Conservation (phyloP, 768 basidiomycete species). For the Boletus subcaerulescens region DNA sequence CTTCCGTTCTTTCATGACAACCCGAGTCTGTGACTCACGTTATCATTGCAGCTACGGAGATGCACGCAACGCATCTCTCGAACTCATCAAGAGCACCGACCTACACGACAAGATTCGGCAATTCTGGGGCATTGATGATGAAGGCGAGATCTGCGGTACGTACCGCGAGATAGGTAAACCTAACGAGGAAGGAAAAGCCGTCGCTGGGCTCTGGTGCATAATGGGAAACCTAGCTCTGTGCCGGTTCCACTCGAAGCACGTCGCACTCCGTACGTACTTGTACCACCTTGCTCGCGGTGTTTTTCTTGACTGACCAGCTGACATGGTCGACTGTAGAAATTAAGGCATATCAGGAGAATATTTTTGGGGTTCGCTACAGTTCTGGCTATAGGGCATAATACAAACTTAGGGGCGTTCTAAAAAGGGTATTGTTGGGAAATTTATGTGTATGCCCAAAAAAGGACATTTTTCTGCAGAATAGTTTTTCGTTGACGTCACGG, state of each 20-base stretch:
- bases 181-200: constrained; percentile 5
- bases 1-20: not conserved
- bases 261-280: constrained; percentile 56
- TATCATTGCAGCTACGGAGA: constrained; percentile 16
- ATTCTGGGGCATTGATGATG: constrained; percentile 31
- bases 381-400: not conserved
- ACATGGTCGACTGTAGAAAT: constrained; percentile 46
- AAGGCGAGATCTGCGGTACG: constrained; percentile 27
- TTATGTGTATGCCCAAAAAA: not conserved
- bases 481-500: constrained; percentile 18
- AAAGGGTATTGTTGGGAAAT: not conserved
- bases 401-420: not conserved
- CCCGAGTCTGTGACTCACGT: not conserved
- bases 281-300: not conserved
- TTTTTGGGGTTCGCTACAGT: constrained; percentile 31
- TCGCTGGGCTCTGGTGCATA: constrained; percentile 49
- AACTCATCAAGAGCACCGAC: constrained; percentile 21
- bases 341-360: constrained; percentile 58
- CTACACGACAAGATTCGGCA: constrained; percentile 20
- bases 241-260: constrained; percentile 65
- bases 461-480: not conserved
- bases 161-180: constrained; percentile 50
- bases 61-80: constrained; percentile 12
- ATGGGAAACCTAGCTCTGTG: constrained; percentile 61
- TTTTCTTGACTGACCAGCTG: not conserved